These are phyloP conservation scores for Eucalyptus virginea DNA, from an alignment of 345 rosid genomes.

Conservation along the genomic window DNA sequence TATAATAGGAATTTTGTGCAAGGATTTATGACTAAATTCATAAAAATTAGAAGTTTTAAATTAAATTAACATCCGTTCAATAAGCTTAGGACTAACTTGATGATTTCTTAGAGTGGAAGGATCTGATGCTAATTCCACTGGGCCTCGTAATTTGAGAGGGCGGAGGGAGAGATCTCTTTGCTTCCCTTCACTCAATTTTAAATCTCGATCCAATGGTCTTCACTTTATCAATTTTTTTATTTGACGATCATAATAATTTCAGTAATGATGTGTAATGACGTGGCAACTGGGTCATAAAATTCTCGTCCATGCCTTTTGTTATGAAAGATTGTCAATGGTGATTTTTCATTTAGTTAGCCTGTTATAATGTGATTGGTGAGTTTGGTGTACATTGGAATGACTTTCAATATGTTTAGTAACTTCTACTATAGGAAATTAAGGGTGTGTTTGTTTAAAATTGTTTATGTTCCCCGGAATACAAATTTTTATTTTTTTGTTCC, in stretches of 20 bases:
- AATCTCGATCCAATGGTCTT: neutral
- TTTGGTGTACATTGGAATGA: neutral
- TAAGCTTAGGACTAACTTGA: accelerated
- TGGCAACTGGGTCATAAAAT: neutral
- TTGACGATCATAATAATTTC: neutral
- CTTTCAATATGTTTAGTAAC: neutral
- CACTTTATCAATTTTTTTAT: neutral
- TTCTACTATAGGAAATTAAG: neutral
- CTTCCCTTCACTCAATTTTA: neutral
- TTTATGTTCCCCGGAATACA: no score
- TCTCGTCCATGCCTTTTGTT: neutral
- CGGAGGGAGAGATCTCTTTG: neutral
- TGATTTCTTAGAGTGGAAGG: neutral
- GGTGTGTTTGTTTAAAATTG: no score
- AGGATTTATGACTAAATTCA: neutral
- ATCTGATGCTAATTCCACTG: neutral
- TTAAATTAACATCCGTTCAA: neutral
- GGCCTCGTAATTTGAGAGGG: neutral
- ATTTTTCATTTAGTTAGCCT: neutral
- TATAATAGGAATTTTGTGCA: neutral
- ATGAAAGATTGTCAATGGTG: neutral
- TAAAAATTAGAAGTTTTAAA: neutral
- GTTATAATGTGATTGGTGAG: neutral
- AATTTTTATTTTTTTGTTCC: no score
- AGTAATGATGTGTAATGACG: neutral